phyloP scores from a whole-genome alignment of 768 basidiomycete genomes.

The Pleurotus tuber-regium region DNA sequence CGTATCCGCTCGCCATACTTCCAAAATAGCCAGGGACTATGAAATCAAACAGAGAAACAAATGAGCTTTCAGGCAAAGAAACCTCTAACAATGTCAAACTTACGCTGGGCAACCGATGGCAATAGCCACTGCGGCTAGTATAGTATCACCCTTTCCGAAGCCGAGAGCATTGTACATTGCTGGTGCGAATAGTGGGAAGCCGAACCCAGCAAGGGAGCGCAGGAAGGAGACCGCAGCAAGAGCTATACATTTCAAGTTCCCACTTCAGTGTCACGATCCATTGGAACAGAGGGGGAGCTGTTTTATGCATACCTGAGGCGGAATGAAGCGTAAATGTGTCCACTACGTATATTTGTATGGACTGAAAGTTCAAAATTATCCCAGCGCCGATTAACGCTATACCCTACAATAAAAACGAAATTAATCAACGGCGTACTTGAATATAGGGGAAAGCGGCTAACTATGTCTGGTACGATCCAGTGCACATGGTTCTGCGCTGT shows the following conservation, averaged over 20 bases:
- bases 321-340: constrained; percentile 66
- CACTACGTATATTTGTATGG: constrained; percentile 66
- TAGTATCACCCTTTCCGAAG: constrained; percentile 66
- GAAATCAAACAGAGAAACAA: no score
- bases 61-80: not conserved
- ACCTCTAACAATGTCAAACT: constrained; percentile 16
- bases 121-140: constrained; percentile 59
- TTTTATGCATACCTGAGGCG: constrained; percentile 53
- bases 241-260: constrained; percentile 30
- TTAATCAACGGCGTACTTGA: not conserved
- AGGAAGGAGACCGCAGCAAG: constrained; percentile 63
- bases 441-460: constrained; percentile 25
- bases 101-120: constrained; percentile 61
- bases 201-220: constrained; percentile 67
- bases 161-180: constrained; percentile 64
- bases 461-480: constrained; percentile 74
- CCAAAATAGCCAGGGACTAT: constrained; percentile 36
- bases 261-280: not conserved
- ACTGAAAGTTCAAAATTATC: constrained; percentile 56
- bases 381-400: constrained; percentile 56
- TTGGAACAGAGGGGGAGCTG: not conserved
- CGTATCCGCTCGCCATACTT: constrained; percentile 41
- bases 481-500: constrained; percentile 50
- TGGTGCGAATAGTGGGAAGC: constrained; percentile 77
- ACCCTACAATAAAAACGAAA: constrained; percentile 35